Conservation (phyloP, 176 grass and related monocot genomes). For the Hsuehochloa calcarea region DNA sequence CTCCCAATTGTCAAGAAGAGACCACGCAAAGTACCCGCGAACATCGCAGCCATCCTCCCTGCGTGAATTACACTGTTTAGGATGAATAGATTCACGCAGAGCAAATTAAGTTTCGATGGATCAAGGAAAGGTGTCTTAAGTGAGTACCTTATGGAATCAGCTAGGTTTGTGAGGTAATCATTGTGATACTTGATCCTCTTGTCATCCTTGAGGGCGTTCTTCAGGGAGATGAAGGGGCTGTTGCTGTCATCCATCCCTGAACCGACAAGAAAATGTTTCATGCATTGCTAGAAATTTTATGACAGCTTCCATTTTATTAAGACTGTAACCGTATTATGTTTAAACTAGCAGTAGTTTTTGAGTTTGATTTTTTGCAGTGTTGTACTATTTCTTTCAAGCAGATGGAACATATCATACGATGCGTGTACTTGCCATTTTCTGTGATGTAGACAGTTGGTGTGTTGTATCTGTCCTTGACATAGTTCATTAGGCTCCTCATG, state of each 20-base stretch:
- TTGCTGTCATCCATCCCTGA: conserved; percentile 67
- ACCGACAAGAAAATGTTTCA: not conserved
- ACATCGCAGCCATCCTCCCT: conserved; percentile 76
- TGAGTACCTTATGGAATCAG: conserved; percentile 57
- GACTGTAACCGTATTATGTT: not conserved
- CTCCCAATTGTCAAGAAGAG: conserved; percentile 83
- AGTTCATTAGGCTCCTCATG: conserved; percentile 68
- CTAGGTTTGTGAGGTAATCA: conserved; percentile 57
- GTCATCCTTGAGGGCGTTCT: conserved; percentile 58
- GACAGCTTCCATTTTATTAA: not conserved
- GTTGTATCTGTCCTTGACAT: conserved; percentile 63
- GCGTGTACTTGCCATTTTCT: conserved; percentile 55
- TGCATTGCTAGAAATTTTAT: not conserved
- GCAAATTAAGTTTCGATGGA: not conserved
- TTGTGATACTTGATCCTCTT: conserved; percentile 68
- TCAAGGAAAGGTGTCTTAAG: not conserved
- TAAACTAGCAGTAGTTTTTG: not conserved
- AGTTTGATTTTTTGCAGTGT: not conserved
- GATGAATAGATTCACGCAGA: not conserved
- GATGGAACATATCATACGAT: not conserved
- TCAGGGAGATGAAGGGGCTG: conserved; percentile 51
- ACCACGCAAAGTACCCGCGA: conserved; percentile 71
- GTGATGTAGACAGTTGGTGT: conserved; percentile 66
- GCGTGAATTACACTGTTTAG: not conserved
- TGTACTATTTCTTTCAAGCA: not conserved